A percentile compares a stretch with the other conserved stretches of the same genome.
These are phyloP conservation scores for Penicillium sp. DNA, from an alignment of 2,329 filamentous ascomycete species.

Conservation along the genomic window DNA sequence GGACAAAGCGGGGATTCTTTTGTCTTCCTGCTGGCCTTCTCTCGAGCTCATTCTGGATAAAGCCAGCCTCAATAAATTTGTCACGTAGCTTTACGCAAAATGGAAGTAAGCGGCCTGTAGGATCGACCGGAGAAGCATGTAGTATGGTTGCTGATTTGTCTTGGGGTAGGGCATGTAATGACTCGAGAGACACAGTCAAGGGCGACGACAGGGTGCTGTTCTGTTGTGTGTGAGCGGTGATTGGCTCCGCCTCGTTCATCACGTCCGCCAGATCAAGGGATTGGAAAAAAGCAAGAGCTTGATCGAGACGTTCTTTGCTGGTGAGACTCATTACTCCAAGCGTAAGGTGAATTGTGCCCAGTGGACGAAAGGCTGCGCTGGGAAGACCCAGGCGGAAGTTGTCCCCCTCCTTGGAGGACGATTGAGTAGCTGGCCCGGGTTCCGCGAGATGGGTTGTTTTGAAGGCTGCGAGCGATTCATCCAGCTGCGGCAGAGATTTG, in stretches of 20 bases:
- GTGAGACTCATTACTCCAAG: slow-evolving; percentile 74
- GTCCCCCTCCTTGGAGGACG: slow-evolving; percentile 11
- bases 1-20: neutral
- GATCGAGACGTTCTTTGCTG: slow-evolving; percentile 41
- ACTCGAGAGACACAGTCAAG: slow-evolving; percentile 40
- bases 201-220: slow-evolving; percentile 14
- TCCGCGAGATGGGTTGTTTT: slow-evolving; percentile 28
- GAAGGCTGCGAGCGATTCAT: slow-evolving; percentile 55
- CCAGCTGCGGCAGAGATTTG: slow-evolving; percentile 55
- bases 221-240: slow-evolving; percentile 5
- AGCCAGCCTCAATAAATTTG: slow-evolving; percentile 38
- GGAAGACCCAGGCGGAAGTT: slow-evolving; percentile 47
- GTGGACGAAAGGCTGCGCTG: slow-evolving; percentile 59
- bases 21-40: slow-evolving; percentile 2
- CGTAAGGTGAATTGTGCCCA: slow-evolving; percentile 76
- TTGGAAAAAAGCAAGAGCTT: slow-evolving; percentile 40
- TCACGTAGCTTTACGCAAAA: slow-evolving; percentile 36
- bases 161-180: slow-evolving; percentile 32
- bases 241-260: slow-evolving; percentile 30
- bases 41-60: slow-evolving; percentile 30
- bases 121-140: slow-evolving; percentile 35
- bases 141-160: slow-evolving; percentile 32
- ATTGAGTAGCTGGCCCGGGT: neutral
- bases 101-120: slow-evolving; percentile 33
- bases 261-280: slow-evolving; percentile 39